phyloP scores from a whole-genome alignment of 148 eudicot species.

The Polygonum aviculare region DNA sequence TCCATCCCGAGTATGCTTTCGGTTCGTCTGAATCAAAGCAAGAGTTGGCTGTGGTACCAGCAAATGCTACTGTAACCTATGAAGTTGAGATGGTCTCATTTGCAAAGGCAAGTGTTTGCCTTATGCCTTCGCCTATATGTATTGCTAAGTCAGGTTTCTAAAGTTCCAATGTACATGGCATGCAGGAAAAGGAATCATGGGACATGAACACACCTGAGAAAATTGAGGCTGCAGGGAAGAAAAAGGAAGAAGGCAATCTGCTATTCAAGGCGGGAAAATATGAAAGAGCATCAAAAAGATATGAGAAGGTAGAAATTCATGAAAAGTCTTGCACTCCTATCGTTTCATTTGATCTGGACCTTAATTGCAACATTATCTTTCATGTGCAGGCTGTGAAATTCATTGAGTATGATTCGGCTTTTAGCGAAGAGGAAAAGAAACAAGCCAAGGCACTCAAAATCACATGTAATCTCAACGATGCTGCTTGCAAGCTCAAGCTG shows the following conservation, averaged over 20 bases:
- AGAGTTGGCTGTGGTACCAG: conserved; percentile 61
- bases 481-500: conserved; percentile 79
- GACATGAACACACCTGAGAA: conserved; percentile 78
- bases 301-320: conserved; percentile 61
- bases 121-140: not conserved
- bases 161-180: not conserved
- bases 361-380: not conserved
- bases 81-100: conserved; percentile 75
- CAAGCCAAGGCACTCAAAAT: conserved; percentile 54
- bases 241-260: conserved; percentile 85
- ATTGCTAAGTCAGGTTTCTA: not conserved
- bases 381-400: conserved; percentile 53
- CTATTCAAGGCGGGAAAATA: conserved; percentile 81
- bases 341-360: not conserved
- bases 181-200: conserved; percentile 93
- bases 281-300: conserved; percentile 81
- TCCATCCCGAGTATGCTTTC: conserved; percentile 67
- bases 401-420: conserved; percentile 63
- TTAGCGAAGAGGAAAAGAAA: conserved; percentile 77
- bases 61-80: conserved; percentile 54
- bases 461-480: conserved; percentile 72
- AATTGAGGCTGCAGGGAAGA: conserved; percentile 77
- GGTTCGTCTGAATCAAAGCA: conserved; percentile 57
- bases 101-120: conserved; percentile 39
- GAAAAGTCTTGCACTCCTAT: not conserved